phyloP scores from a whole-genome alignment of 176 grass and related monocot species.

The Neostapfia colusana region DNA sequence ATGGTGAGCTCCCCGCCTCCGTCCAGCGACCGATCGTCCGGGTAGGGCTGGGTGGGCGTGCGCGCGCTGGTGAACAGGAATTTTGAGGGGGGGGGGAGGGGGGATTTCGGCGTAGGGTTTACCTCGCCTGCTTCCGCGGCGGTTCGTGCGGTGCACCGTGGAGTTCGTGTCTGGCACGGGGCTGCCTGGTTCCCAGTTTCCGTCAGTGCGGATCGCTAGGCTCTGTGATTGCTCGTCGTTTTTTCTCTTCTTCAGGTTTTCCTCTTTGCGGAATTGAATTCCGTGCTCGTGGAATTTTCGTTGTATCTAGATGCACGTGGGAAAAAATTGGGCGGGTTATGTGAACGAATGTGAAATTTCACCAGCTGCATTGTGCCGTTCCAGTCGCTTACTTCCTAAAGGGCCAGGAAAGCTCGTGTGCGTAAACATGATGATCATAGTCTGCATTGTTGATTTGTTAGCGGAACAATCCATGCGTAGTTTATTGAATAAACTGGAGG shows the following conservation, averaged over 20 bases:
- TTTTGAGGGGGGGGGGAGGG: no score
- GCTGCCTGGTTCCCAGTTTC: background rate
- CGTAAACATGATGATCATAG: background rate
- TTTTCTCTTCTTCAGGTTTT: background rate
- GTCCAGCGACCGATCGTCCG: slow-evolving; percentile 8
- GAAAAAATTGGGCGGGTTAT: background rate
- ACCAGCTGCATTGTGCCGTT: background rate
- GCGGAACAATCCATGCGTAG: background rate
- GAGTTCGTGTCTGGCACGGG: background rate
- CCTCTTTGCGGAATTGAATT: background rate
- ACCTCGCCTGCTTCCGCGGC: background rate
- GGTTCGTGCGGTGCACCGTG: background rate
- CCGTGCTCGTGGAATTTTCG: background rate
- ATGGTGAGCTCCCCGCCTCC: slow-evolving; percentile 2
- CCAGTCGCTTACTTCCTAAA: background rate
- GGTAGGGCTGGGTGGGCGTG: background rate
- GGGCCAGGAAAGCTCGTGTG: background rate
- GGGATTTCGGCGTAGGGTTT: no score
- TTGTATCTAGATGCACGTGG: background rate
- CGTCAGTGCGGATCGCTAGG: background rate
- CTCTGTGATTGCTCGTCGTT: background rate
- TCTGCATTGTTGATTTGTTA: background rate
- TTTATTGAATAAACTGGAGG: background rate
- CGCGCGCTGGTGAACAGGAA: background rate
- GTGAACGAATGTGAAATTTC: background rate